Conservation (phyloP, 495 filamentous ascomycete species). For the Xylaria flabelliformis region DNA sequence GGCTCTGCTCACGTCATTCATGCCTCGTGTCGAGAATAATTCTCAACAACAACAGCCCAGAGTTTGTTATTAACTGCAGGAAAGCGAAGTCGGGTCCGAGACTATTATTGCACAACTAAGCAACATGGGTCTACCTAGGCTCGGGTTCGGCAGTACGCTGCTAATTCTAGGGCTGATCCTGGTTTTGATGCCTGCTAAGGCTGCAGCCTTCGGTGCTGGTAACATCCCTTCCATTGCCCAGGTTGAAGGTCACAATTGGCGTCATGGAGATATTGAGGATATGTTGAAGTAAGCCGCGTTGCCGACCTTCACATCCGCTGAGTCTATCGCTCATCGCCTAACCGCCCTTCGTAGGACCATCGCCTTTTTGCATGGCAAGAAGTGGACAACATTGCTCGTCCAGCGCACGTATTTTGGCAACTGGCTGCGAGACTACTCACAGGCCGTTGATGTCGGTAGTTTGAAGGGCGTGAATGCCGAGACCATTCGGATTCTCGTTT, state of each 20-base stretch:
- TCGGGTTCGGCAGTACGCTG: slow-evolving; percentile 51
- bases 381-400: slow-evolving; percentile 92
- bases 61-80: neutral
- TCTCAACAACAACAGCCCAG: neutral
- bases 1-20: slow-evolving; percentile 18
- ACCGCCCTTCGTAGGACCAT: slow-evolving; percentile 58
- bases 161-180: slow-evolving; percentile 59
- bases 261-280: slow-evolving; percentile 95
- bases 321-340: neutral
- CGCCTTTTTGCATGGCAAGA: slow-evolving; percentile 85
- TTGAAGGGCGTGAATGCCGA: slow-evolving; percentile 87
- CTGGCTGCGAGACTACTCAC: slow-evolving; percentile 78
- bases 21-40: neutral
- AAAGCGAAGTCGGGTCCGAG: neutral
- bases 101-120: neutral
- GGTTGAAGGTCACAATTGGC: slow-evolving; percentile 94
- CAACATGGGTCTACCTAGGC: slow-evolving; percentile 48
- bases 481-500: slow-evolving; percentile 88
- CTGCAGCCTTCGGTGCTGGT: slow-evolving; percentile 88
- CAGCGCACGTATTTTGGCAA: slow-evolving; percentile 93
- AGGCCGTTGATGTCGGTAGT: slow-evolving; percentile 91
- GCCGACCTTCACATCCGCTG: neutral
- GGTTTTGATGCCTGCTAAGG: slow-evolving; percentile 66
- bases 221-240: slow-evolving; percentile 94
- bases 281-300: slow-evolving; percentile 65